Evolutionary conservation across 805 yeast genomes (phyloP).

Genomic region (Helenozyma baotianmanensis): DNA sequence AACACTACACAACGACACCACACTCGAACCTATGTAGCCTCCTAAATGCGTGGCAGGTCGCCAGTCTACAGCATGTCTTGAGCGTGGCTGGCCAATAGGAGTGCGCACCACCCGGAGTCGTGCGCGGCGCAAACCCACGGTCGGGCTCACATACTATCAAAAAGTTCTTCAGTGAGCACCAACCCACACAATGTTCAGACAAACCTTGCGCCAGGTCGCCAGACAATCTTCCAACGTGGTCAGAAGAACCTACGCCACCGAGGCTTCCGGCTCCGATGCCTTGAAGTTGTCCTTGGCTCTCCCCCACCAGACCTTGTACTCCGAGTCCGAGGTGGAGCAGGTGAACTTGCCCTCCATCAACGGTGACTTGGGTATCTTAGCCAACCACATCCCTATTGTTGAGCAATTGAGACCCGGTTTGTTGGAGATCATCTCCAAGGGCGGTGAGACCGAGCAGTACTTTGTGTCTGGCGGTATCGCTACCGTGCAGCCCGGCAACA

Average conservation of each 20-base stretch:
- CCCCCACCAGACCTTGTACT: slow-evolving; percentile 73
- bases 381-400: slow-evolving; percentile 95
- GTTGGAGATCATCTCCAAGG: slow-evolving; percentile 80
- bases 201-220: slow-evolving; percentile 56
- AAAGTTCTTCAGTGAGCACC: slow-evolving; percentile 2
- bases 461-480: slow-evolving; percentile 97
- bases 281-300: slow-evolving; percentile 85
- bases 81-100: slow-evolving; percentile 28
- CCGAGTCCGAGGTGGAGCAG: slow-evolving; percentile 56
- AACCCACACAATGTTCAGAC: slow-evolving; percentile 50
- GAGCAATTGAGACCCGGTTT: slow-evolving; percentile 97
- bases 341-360: slow-evolving; percentile 94
- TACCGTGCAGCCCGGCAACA: slow-evolving; percentile 90
- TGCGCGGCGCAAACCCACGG: slow-evolving; percentile 14
- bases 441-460: slow-evolving; percentile 68
- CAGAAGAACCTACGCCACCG: slow-evolving; percentile 90
- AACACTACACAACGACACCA: no score
- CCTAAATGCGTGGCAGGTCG: no score
- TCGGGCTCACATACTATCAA: slow-evolving; percentile 6
- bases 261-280: slow-evolving; percentile 55
- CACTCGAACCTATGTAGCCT: no score
- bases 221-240: slow-evolving; percentile 53
- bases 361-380: slow-evolving; percentile 95
- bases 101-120: slow-evolving; percentile 16
- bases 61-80: no score